Evolutionary conservation across 495 filamentous ascomycete genomes (phyloP).

Genomic region (Talaromyces borbonicus): DNA sequence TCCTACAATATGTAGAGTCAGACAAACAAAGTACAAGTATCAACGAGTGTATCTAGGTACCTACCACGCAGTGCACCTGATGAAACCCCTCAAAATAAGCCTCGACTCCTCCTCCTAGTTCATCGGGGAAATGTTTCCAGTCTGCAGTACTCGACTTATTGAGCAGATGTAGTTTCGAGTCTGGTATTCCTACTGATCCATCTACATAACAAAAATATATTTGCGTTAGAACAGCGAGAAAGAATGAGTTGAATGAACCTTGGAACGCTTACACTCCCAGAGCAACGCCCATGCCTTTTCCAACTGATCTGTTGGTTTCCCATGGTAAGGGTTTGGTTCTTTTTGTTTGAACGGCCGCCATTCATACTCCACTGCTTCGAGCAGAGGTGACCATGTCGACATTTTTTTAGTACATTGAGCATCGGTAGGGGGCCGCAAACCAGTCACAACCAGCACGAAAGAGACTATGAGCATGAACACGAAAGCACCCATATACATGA

Average conservation of each 20-base stretch:
- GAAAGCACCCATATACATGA: too few relatives aligned
- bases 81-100: constrained; percentile 1
- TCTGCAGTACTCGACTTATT: neutral
- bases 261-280: neutral
- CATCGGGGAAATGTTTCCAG: neutral
- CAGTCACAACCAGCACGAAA: too few relatives aligned
- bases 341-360: neutral
- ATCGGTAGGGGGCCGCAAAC: too few relatives aligned
- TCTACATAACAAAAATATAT: neutral
- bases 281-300: neutral
- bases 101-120: neutral
- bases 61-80: neutral
- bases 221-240: neutral
- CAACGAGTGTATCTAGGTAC: neutral
- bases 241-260: too few relatives aligned
- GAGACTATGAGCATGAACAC: too few relatives aligned
- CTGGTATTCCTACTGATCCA: neutral
- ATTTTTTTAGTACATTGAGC: too few relatives aligned
- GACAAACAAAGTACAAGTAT: neutral
- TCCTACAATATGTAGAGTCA: neutral
- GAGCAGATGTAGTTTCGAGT: neutral
- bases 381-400: too few relatives aligned
- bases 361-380: constrained; percentile 1
- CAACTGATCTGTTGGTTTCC: neutral
- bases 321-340: neutral